Conservation (phyloP, 192 early-diverging fungal species). For the Nowakowskiella sp. region DNA sequence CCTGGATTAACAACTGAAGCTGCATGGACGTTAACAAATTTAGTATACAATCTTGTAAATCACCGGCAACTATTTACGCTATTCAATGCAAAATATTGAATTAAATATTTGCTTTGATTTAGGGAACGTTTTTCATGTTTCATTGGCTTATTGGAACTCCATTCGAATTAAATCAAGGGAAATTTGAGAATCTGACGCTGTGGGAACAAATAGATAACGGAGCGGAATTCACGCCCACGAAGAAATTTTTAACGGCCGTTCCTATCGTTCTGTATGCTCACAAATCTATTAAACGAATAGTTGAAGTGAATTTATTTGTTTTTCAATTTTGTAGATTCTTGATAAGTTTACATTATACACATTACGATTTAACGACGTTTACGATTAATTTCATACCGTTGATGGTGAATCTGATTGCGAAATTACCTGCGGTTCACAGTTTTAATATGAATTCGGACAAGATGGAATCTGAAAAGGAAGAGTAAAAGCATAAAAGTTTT, state of each 20-base stretch:
- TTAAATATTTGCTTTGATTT: neutral
- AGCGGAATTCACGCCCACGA: conserved; percentile 94
- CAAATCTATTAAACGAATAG: conserved; percentile 1
- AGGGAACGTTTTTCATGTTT: conserved; percentile 97
- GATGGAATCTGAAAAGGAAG: too few species aligned
- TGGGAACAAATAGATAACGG: conserved; percentile 99
- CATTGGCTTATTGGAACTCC: conserved; percentile 95
- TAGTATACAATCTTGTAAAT: conserved; percentile 79
- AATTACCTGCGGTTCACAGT: conserved; percentile 83
- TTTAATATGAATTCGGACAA: too few species aligned
- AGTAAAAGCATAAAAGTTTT: too few species aligned
- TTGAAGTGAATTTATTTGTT: neutral
- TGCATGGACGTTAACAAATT: conserved; percentile 94
- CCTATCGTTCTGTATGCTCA: conserved; percentile 84
- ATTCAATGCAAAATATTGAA: too few species aligned
- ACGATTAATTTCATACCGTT: conserved; percentile 81
- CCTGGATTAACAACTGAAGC: conserved; percentile 86
- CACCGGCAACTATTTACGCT: too few species aligned
- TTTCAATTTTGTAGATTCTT: conserved; percentile 59
- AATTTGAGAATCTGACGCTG: conserved; percentile 84
- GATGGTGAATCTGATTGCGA: conserved; percentile 79
- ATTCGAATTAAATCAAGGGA: conserved; percentile 88
- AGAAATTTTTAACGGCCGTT: conserved; percentile 92
- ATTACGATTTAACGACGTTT: conserved; percentile 88
- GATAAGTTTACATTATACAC: conserved; percentile 89